These are phyloP conservation scores for Exophiala spinifera DNA, from an alignment of 2,329 filamentous ascomycete species.

Conservation along the genomic window DNA sequence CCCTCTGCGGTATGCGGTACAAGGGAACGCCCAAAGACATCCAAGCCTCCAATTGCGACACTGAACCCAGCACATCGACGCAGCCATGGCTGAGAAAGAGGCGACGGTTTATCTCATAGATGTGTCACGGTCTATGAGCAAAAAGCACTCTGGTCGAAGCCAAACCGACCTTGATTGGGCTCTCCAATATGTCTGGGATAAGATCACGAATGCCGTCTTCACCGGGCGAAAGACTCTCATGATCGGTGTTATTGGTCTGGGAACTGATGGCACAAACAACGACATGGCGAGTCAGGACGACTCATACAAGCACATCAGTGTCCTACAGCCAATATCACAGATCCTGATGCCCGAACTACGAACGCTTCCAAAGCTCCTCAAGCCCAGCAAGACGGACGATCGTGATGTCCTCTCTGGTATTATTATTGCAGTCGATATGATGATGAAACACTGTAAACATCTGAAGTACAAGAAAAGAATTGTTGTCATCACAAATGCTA, in stretches of 20 bases:
- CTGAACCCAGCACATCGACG: background rate
- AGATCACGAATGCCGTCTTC: conserved; percentile 70
- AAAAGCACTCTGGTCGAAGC: conserved; percentile 65
- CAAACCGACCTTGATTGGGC: conserved; percentile 85
- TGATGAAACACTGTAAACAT: conserved; percentile 72
- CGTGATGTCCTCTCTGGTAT: conserved; percentile 87
- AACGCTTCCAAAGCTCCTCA: conserved; percentile 60
- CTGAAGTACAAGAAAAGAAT: conserved; percentile 79
- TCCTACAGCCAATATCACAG: conserved; percentile 64
- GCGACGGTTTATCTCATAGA: conserved; percentile 90
- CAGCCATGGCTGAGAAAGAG: conserved; percentile 65
- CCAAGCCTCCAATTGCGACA: background rate
- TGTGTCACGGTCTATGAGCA: conserved; percentile 78
- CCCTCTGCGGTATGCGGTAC: too few relatives aligned
- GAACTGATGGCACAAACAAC: conserved; percentile 74
- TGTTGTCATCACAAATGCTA: conserved; percentile 79
- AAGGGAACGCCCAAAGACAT: too few relatives aligned
- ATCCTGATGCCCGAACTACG: conserved; percentile 68
- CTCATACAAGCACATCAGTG: conserved; percentile 76
- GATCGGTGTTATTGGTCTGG: conserved; percentile 76
- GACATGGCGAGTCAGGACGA: conserved; percentile 60
- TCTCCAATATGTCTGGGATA: conserved; percentile 94
- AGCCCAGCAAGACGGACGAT: conserved; percentile 62
- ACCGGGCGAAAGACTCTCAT: conserved; percentile 71
- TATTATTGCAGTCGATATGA: conserved; percentile 83